Evolutionary conservation across 371 early-diverging fungal species (phyloP), one percentile per base, ranked within the genome.

Genomic region (Circinella umbellata): DNA sequence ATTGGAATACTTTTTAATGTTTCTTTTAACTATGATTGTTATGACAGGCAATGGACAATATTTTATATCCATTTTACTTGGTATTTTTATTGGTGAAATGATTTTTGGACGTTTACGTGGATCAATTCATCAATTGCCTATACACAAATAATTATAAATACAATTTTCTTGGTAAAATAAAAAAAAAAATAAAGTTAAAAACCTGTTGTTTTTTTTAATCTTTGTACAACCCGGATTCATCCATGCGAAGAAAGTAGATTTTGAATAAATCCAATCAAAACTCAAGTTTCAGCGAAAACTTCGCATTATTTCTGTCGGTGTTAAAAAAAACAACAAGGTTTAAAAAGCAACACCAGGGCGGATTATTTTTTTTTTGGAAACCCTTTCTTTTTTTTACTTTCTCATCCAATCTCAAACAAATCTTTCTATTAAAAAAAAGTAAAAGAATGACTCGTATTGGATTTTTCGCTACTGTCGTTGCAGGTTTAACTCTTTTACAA

Each of bases 361-460:
- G 13, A 51, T 4, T 57, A 37, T 20, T 53, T 38, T 20, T 69
- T 55, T 59, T 27, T 27, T 27, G 27, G 27, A 42, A 42, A 42
- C 42, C 54, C 48, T 67, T 55, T 66, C 18, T 66, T 37, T 49
- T 59, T 61, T 14, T 65, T 61, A 46, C 60, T 46, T 61, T 61
- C 35, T 11, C 42, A 48, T 51, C 14, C 15, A 1, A 13, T 0
- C 42, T 6, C 42, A 42, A 27, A 27, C 27, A 27, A 27, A 1
- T 27, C 27, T 42, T 42, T 42, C 11, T 42, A 42, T 42, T 11
- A 42, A 42, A 42, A 42, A 27, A 27, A 2, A 27, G 2, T 27
- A 27, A 27, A 27, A 20, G 11, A 20, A 63, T 67, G 67, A 37
- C 61, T 10, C 67, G 72, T 67, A n/a, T 66, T 67, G 35, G 47